These are phyloP conservation scores for Lichenothelia convexa DNA, from an alignment of 495 filamentous ascomycete genomes.

Conservation along the genomic window DNA sequence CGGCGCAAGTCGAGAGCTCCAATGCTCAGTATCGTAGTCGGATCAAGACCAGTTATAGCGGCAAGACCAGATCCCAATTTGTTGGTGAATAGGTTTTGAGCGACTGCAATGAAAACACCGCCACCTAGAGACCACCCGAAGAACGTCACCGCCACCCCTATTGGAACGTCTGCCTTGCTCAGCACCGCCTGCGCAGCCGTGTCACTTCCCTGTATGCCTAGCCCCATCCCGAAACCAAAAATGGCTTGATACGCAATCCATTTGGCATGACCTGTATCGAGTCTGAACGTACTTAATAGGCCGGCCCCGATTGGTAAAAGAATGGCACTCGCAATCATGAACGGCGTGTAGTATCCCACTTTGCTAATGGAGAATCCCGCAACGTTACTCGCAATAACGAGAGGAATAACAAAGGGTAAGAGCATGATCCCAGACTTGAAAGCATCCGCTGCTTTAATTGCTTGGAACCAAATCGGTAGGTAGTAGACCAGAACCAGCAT, in stretches of 20 bases:
- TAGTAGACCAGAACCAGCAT: background rate
- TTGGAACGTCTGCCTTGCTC: slow-evolving; percentile 11
- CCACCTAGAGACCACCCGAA: slow-evolving; percentile 25
- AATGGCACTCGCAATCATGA: slow-evolving; percentile 15
- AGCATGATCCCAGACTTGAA: slow-evolving; percentile 4
- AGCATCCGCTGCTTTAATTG: background rate
- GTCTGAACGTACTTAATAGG: slow-evolving; percentile 14
- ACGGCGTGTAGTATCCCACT: slow-evolving; percentile 26
- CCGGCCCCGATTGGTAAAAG: slow-evolving; percentile 20
- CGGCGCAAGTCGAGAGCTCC: slow-evolving; percentile 34
- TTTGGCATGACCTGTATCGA: slow-evolving; percentile 6
- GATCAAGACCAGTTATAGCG: slow-evolving; percentile 26
- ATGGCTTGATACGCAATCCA: slow-evolving; percentile 24
- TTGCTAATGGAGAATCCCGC: slow-evolving; percentile 9
- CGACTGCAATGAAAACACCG: slow-evolving; percentile 22
- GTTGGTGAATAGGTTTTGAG: slow-evolving; percentile 19
- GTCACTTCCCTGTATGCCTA: slow-evolving; percentile 21
- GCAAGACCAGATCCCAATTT: slow-evolving; percentile 6
- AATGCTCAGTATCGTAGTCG: slow-evolving; percentile 22
- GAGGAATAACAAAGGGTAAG: slow-evolving; percentile 17
- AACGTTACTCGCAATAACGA: slow-evolving; percentile 13
- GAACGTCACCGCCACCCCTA: slow-evolving; percentile 24
- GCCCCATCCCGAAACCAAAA: slow-evolving; percentile 22
- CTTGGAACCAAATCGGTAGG: slow-evolving; percentile 1
- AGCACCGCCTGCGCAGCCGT: slow-evolving; percentile 25